Conservation (phyloP, 1,284 basidiomycete species). For the Sporisorium graminicola region DNA sequence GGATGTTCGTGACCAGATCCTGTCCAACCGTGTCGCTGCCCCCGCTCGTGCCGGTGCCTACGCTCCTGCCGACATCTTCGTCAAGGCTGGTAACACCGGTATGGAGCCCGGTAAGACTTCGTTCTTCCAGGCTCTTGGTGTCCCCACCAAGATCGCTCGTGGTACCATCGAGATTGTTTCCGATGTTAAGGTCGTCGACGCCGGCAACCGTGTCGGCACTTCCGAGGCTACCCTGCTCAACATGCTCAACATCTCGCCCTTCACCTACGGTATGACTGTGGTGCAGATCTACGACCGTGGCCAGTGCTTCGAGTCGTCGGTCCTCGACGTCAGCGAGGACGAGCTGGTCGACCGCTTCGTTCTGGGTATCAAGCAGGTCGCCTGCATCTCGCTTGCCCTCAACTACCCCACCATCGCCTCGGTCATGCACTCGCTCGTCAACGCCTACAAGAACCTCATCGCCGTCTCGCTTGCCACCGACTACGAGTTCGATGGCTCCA, state of each 20-base stretch:
- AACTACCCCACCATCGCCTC: conserved; percentile 97
- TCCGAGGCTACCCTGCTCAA: conserved; percentile 98
- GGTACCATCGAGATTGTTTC: conserved; percentile 99
- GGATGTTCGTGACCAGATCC: conserved; percentile 90
- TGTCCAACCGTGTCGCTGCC: conserved; percentile 96
- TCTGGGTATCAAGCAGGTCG: conserved; percentile 93
- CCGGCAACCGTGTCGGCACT: conserved; percentile 91
- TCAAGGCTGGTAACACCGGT: conserved; percentile 97
- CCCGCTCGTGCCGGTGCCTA: conserved; percentile 98
- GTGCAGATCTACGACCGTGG: conserved; percentile 72
- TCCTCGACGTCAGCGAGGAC: conserved; percentile 93
- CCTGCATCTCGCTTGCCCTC: conserved; percentile 92
- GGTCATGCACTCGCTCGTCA: conserved; percentile 93
- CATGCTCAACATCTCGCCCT: conserved; percentile 88
- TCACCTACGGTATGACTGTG: conserved; percentile 99
- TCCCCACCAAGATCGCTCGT: conserved; percentile 99
- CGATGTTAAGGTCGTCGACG: conserved; percentile 94
- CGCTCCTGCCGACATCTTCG: conserved; percentile 89
- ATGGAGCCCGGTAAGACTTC: conserved; percentile 84
- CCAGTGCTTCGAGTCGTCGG: conserved; percentile 79
- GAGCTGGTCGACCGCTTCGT: conserved; percentile 91
- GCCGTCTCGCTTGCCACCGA: conserved; percentile 92
- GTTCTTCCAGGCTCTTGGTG: conserved; percentile 99
- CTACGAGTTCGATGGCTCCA: conserved; percentile 91
- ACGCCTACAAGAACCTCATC: conserved; percentile 96